Conservation (phyloP, 2,329 filamentous ascomycete genomes). For the Diaporthe batatas region DNA sequence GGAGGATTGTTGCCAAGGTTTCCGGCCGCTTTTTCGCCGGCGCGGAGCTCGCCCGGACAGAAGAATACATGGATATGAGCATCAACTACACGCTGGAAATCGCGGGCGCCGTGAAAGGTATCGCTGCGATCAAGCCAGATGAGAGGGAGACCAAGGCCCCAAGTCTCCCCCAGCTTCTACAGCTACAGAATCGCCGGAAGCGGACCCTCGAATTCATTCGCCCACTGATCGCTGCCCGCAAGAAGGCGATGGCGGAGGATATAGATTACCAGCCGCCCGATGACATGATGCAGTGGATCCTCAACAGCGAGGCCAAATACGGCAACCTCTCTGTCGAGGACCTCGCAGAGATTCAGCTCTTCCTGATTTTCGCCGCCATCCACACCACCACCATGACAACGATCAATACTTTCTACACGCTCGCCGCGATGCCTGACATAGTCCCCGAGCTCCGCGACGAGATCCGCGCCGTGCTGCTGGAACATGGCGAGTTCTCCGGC, state of each 20-base stretch:
- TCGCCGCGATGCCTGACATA: conserved; percentile 64
- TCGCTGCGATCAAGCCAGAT: conserved; percentile 50
- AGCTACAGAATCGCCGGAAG: conserved; percentile 49
- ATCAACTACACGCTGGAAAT: conserved; percentile 63
- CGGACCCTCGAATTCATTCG: conserved; percentile 53
- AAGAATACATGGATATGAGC: conserved; percentile 59
- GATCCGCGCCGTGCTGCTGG: conserved; percentile 54
- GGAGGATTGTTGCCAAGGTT: conserved; percentile 61
- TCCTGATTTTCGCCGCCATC: conserved; percentile 63
- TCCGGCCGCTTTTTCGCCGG: conserved; percentile 64
- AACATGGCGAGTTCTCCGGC: conserved; percentile 49
- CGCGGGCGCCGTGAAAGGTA: conserved; percentile 51
- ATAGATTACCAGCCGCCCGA: conserved; percentile 52
- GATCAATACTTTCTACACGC: conserved; percentile 65
- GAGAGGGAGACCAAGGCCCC: conserved; percentile 52
- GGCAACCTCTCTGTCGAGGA: conserved; percentile 51
- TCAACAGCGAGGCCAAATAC: conserved; percentile 54
- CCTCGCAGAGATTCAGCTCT: conserved; percentile 58
- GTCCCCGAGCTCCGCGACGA: conserved; percentile 66
- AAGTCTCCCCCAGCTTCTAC: conserved; percentile 15
- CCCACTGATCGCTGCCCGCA: conserved; percentile 52
- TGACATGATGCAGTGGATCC: conserved; percentile 63
- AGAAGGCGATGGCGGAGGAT: conserved; percentile 44
- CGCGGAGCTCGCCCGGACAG: conserved; percentile 58
- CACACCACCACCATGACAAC: conserved; percentile 62